phyloP scores from a whole-genome alignment of 2,329 filamentous ascomycete species.

The Xylariomycetidae sp. region DNA sequence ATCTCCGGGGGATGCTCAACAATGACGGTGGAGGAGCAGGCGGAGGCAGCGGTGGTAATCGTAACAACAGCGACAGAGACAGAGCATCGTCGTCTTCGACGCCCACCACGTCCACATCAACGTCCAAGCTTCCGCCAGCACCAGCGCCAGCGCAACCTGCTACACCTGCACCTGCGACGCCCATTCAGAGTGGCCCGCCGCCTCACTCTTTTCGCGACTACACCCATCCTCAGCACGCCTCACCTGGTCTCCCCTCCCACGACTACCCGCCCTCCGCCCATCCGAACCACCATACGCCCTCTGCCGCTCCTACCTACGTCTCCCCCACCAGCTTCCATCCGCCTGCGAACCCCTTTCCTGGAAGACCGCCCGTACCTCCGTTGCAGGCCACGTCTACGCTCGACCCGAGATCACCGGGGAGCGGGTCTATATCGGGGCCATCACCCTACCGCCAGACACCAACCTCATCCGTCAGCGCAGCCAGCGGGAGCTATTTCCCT shows the following conservation, averaged over 20 bases:
- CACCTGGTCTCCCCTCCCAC: slow-evolving; percentile 41
- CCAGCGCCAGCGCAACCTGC: slow-evolving; percentile 18
- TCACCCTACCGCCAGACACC: slow-evolving; percentile 49
- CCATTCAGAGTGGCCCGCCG: slow-evolving; percentile 34
- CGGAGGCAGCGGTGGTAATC: slow-evolving; percentile 22
- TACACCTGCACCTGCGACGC: slow-evolving; percentile 29
- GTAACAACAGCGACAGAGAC: slow-evolving; percentile 24
- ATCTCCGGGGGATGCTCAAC: slow-evolving; percentile 44
- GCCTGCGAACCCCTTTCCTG: slow-evolving; percentile 36
- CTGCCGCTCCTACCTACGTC: slow-evolving; percentile 31
- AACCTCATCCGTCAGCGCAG: slow-evolving; percentile 37
- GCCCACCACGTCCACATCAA: slow-evolving; percentile 22
- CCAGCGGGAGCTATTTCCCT: slow-evolving; percentile 46
- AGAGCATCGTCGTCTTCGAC: too few species aligned
- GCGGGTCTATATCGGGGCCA: slow-evolving; percentile 36
- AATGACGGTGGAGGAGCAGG: slow-evolving; percentile 36
- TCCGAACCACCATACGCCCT: slow-evolving; percentile 25
- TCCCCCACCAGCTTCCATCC: slow-evolving; percentile 28
- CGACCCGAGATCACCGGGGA: slow-evolving; percentile 48
- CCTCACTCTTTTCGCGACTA: slow-evolving; percentile 50
- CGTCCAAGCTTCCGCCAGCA: slow-evolving; percentile 19
- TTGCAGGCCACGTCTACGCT: slow-evolving; percentile 41
- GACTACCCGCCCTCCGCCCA: slow-evolving; percentile 36
- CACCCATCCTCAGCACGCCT: slow-evolving; percentile 40
- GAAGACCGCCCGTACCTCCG: slow-evolving; percentile 28